Evolutionary conservation across 345 rosid species (phyloP).

Genomic region (Kandelia obovata): DNA sequence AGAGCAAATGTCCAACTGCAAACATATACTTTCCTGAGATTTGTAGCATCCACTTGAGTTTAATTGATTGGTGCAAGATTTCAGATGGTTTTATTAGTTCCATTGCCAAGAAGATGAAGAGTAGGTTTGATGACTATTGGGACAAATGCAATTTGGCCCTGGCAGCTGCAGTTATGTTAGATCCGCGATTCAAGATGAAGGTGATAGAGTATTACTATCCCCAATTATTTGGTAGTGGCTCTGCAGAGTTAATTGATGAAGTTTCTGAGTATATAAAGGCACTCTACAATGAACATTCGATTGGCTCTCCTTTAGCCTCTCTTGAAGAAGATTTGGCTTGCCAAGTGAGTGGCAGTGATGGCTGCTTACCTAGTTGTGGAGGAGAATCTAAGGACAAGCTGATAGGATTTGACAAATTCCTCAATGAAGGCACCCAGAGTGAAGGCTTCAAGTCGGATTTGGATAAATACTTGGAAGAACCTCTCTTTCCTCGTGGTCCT

Average conservation of each 20-base stretch:
- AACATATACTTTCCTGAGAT: constrained; percentile 63
- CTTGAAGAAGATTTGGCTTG: constrained; percentile 51
- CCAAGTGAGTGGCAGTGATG: constrained; percentile 33
- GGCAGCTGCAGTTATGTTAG: constrained; percentile 73
- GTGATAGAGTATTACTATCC: constrained; percentile 73
- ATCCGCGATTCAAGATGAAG: constrained; percentile 83
- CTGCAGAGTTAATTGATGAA: constrained; percentile 52
- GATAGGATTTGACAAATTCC: constrained; percentile 60
- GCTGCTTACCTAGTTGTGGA: constrained; percentile 20
- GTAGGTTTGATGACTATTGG: constrained; percentile 66
- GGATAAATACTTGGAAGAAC: constrained; percentile 80
- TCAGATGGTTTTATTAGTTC: constrained; percentile 54
- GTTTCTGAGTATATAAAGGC: constrained; percentile 53
- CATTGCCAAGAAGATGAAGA: constrained; percentile 56
- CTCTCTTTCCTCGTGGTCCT: constrained; percentile 60
- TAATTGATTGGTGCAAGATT: constrained; percentile 70
- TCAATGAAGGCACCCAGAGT: constrained; percentile 48
- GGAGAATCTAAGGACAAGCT: constrained; percentile 49
- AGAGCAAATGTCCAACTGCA: constrained; percentile 49
- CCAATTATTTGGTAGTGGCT: constrained; percentile 48
- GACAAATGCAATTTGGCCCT: constrained; percentile 60
- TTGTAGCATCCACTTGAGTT: constrained; percentile 57
- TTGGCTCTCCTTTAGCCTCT: constrained; percentile 56
- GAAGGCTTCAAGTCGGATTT: constrained; percentile 58
- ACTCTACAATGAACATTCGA: constrained; percentile 64